Conservation (phyloP, 176 grass and related monocot genomes). For the Cocos nucifera region DNA sequence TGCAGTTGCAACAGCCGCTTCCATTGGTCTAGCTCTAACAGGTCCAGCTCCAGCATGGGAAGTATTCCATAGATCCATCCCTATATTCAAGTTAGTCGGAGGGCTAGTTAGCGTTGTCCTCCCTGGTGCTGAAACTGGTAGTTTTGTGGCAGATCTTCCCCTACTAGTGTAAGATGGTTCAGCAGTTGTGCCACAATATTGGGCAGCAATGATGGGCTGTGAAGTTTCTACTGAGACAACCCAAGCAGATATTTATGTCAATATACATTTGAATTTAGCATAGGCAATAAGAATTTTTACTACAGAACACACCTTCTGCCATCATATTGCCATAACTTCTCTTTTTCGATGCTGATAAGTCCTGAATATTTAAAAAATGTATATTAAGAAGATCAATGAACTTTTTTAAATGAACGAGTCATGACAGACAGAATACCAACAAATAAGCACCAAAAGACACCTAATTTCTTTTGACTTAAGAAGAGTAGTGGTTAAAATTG, state of each 20-base stretch:
- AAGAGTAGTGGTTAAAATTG: no score
- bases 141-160: conserved; percentile 64
- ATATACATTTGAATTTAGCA: background rate
- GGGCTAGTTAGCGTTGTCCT: conserved; percentile 49
- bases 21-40: conserved; percentile 26
- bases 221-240: conserved; percentile 7
- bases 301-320: conserved; percentile 5
- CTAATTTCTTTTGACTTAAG: no score
- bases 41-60: conserved; percentile 42
- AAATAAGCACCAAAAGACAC: no score
- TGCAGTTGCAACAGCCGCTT: conserved; percentile 23
- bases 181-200: conserved; percentile 26
- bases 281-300: background rate
- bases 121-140: conserved; percentile 90
- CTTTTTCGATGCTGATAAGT: background rate
- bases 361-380: conserved; percentile 10
- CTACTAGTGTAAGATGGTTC: conserved; percentile 39
- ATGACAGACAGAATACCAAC: no score
- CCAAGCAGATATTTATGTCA: background rate
- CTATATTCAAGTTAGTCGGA: conserved; percentile 67
- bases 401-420: no score
- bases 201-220: conserved; percentile 13
- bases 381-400: background rate
- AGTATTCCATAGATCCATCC: conserved; percentile 83
- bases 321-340: conserved; percentile 8